Conservation (phyloP, 768 basidiomycete genomes). For the Suillus clintonianus region DNA sequence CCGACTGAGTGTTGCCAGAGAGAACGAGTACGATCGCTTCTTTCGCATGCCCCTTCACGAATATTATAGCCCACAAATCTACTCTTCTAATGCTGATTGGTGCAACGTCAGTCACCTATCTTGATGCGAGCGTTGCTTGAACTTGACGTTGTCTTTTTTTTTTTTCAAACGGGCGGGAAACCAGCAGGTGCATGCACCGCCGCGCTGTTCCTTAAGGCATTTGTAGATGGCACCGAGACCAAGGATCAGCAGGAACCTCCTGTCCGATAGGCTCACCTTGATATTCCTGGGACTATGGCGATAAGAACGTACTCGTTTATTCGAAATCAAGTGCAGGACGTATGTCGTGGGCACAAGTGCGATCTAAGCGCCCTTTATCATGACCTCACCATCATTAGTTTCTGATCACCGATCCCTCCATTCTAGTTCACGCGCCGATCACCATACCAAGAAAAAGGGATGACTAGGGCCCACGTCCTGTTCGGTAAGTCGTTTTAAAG, state of each 20-base stretch:
- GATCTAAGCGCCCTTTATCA: neutral
- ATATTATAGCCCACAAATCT: constrained; percentile 76
- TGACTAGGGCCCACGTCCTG: constrained; percentile 83
- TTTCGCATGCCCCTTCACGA: constrained; percentile 92
- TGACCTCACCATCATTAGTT: neutral
- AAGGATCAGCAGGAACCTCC: constrained; percentile 54
- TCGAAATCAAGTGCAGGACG: constrained; percentile 22
- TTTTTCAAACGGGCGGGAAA: constrained; percentile 66
- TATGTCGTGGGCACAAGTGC: constrained; percentile 32
- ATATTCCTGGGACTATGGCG: constrained; percentile 82
- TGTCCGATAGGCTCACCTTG: constrained; percentile 85
- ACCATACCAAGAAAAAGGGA: constrained; percentile 70
- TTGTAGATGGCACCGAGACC: constrained; percentile 73
- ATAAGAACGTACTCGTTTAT: constrained; percentile 34
- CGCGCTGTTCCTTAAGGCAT: constrained; percentile 83
- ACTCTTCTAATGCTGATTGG: constrained; percentile 77
- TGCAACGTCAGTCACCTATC: constrained; percentile 48
- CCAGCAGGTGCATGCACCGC: constrained; percentile 78
- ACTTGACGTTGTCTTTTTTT: constrained; percentile 3
- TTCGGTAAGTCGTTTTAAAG: constrained; percentile 51
- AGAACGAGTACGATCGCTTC: constrained; percentile 77
- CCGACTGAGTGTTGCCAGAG: constrained; percentile 66
- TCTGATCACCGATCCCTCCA: constrained; percentile 1
- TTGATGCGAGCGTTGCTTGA: neutral
- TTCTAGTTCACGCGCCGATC: constrained; percentile 50